A percentile compares a stretch with the other conserved stretches of the same genome.
Evolutionary conservation across 768 basidiomycete species (phyloP).

Genomic region (Lactarius tabidus): DNA sequence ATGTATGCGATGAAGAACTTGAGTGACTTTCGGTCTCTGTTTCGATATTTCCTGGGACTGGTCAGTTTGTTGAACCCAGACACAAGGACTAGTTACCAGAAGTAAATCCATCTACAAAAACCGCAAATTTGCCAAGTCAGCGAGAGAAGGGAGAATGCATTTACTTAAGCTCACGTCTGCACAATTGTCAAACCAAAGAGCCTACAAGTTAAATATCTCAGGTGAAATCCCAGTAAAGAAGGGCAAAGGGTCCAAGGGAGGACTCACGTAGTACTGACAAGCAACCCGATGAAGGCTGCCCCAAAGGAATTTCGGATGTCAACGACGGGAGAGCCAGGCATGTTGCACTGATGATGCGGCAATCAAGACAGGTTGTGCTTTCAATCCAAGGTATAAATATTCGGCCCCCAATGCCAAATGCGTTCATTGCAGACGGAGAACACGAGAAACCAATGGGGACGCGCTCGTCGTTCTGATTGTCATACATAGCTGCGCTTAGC

Average conservation of each 20-base stretch:
- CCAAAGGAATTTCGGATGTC: background rate
- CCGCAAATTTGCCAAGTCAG: background rate
- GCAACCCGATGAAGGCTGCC: background rate
- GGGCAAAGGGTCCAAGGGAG: background rate
- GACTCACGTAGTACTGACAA: background rate
- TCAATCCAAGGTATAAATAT: background rate
- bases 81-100: background rate
- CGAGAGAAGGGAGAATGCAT: background rate
- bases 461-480: too few relatives aligned
- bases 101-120: background rate
- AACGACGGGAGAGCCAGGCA: background rate
- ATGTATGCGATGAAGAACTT: background rate
- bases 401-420: background rate
- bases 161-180: background rate
- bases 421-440: too few relatives aligned
- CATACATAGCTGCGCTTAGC: too few relatives aligned
- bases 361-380: background rate
- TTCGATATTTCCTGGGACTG: background rate
- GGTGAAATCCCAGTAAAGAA: background rate
- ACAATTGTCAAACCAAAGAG: background rate
- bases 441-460: too few relatives aligned
- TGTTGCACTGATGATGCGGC: background rate
- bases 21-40: background rate
- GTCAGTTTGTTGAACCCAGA: background rate
- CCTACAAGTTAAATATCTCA: background rate